These are phyloP conservation scores for Ceratocystis albifundus DNA, from an alignment of 2,329 filamentous ascomycete species.

Conservation along the genomic window DNA sequence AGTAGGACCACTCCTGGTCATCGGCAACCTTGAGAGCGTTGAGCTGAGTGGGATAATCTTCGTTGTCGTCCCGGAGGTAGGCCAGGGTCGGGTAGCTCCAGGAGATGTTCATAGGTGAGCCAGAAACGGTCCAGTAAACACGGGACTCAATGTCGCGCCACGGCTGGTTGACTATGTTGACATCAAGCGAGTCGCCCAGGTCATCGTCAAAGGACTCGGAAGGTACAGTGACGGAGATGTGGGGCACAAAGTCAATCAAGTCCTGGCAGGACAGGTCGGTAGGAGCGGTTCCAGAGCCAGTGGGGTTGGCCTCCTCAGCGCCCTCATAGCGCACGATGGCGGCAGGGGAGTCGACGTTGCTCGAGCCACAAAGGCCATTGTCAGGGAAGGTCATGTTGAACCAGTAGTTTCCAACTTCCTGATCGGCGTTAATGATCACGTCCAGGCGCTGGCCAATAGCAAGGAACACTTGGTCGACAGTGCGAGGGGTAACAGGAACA, in stretches of 20 bases:
- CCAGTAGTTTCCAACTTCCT: slow-evolving; percentile 28
- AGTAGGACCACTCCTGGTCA: slow-evolving; percentile 28
- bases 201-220: slow-evolving; percentile 26
- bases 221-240: slow-evolving; percentile 27
- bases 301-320: slow-evolving; percentile 28
- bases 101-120: slow-evolving; percentile 30
- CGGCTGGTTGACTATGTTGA: slow-evolving; percentile 24
- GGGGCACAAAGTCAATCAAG: slow-evolving; percentile 25
- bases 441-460: slow-evolving; percentile 43
- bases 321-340: slow-evolving; percentile 34
- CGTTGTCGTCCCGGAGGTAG: slow-evolving; percentile 25
- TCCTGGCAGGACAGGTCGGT: slow-evolving; percentile 26
- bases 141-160: slow-evolving; percentile 25
- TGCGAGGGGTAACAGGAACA: slow-evolving; percentile 50
- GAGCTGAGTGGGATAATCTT: slow-evolving; percentile 23
- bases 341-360: slow-evolving; percentile 28
- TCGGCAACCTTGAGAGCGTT: slow-evolving; percentile 25
- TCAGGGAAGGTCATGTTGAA: slow-evolving; percentile 31
- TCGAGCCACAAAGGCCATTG: slow-evolving; percentile 30
- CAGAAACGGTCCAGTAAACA: slow-evolving; percentile 31
- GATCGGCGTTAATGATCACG: slow-evolving; percentile 32
- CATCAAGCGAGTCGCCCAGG: slow-evolving; percentile 26
- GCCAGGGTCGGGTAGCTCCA: slow-evolving; percentile 34
- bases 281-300: slow-evolving; percentile 27
- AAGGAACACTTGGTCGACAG: slow-evolving; percentile 48